phyloP scores from a whole-genome alignment of 2,329 filamentous ascomycete genomes.

The Aspergillus uvarum region DNA sequence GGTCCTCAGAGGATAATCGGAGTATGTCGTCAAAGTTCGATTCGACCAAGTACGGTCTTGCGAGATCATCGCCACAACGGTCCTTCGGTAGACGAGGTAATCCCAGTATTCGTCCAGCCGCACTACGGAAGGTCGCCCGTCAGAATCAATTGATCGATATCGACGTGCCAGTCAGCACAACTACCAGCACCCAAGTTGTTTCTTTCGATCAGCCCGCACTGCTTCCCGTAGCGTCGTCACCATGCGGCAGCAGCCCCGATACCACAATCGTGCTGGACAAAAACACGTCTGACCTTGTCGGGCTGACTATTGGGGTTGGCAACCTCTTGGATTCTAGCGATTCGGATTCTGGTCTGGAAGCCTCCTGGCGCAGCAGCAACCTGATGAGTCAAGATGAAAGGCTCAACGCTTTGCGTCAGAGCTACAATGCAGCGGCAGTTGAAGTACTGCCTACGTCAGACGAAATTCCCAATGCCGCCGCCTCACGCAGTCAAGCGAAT shows the following conservation, averaged over 20 bases:
- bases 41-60: slow-evolving; percentile 18
- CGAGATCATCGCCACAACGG: slow-evolving; percentile 1
- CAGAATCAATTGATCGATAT: slow-evolving; percentile 18
- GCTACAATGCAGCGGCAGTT: not conserved
- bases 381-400: not conserved
- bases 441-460: not conserved
- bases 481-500: not conserved
- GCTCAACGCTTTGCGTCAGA: slow-evolving; percentile 6
- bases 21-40: slow-evolving; percentile 15
- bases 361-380: not conserved
- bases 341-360: not conserved
- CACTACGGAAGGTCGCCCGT: not conserved
- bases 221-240: slow-evolving; percentile 11
- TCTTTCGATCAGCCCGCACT: slow-evolving; percentile 22
- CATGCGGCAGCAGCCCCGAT: not conserved
- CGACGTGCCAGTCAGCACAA: slow-evolving; percentile 2
- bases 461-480: not conserved
- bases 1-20: slow-evolving; percentile 2
- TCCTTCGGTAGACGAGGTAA: not conserved
- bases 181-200: slow-evolving; percentile 5
- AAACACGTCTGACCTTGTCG: slow-evolving; percentile 8
- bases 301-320: slow-evolving; percentile 5
- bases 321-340: not conserved
- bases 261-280: not conserved
- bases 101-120: not conserved